Conservation (phyloP, 768 basidiomycete species). For the Auriscalpium vulgare region DNA sequence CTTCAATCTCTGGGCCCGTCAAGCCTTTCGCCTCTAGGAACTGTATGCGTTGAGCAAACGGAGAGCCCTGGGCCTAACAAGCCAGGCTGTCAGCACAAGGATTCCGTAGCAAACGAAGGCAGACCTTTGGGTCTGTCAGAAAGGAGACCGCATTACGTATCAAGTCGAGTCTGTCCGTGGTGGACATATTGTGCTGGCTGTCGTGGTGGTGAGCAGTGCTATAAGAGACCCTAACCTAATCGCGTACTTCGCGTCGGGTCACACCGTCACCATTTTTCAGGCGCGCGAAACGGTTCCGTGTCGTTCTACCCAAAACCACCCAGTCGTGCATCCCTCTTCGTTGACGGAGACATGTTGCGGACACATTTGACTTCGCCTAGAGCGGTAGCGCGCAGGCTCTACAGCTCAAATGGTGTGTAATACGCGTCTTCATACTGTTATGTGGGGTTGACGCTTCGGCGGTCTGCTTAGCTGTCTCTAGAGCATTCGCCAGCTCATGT, state of each 20-base stretch:
- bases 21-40: constrained; percentile 97
- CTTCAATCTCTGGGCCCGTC: constrained; percentile 74
- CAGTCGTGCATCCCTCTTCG: background rate
- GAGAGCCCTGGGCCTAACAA: constrained; percentile 62
- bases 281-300: background rate
- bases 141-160: constrained; percentile 79
- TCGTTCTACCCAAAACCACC: background rate
- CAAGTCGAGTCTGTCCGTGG: constrained; percentile 62
- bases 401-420: constrained; percentile 2
- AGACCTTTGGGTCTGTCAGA: constrained; percentile 75
- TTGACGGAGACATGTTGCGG: constrained; percentile 9
- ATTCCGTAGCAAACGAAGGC: background rate
- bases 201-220: background rate
- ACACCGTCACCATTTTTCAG: background rate
- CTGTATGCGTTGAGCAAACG: constrained; percentile 77
- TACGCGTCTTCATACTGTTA: background rate
- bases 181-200: constrained; percentile 28
- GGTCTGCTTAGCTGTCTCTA: constrained; percentile 7
- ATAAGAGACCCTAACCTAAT: background rate
- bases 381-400: constrained; percentile 10
- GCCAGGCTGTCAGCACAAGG: constrained; percentile 2
- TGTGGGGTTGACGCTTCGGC: no score
- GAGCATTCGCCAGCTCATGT: constrained; percentile 4
- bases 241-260: background rate
- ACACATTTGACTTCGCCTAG: constrained; percentile 5